phyloP scores from a whole-genome alignment of 768 basidiomycete species.

The Naganishia friedmannii region DNA sequence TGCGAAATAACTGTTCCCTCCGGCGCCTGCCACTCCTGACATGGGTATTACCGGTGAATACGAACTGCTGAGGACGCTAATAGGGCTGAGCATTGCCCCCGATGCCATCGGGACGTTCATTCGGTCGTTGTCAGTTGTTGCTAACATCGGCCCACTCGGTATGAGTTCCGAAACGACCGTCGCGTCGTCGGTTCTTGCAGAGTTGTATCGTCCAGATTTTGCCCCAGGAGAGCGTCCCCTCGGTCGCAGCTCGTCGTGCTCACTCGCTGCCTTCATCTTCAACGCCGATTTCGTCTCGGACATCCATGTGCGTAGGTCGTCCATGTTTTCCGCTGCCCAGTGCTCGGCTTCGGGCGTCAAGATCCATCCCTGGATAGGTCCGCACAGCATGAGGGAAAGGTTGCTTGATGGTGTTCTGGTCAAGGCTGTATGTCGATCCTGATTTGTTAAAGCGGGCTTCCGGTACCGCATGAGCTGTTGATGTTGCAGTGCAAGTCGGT shows the following conservation, averaged over 20 bases:
- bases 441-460: too few relatives aligned
- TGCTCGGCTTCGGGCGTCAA: not conserved
- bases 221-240: too few relatives aligned
- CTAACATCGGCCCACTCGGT: not conserved
- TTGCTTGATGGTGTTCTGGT: not conserved
- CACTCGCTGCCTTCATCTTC: slow-evolving; percentile 16
- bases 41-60: not conserved
- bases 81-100: not conserved
- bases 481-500: not conserved
- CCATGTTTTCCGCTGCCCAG: slow-evolving; percentile 16
- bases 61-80: slow-evolving; percentile 12
- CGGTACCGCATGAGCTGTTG: too few relatives aligned
- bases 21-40: too few relatives aligned
- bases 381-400: slow-evolving; percentile 43
- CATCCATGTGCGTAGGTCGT: slow-evolving; percentile 11
- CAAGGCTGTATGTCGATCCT: too few relatives aligned
- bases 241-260: not conserved
- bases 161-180: too few relatives aligned
- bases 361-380: slow-evolving; percentile 45
- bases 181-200: too few relatives aligned
- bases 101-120: not conserved
- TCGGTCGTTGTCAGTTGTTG: not conserved
- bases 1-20: not conserved
- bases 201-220: too few relatives aligned
- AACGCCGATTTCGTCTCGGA: slow-evolving; percentile 10